Evolutionary conservation across 2,329 filamentous ascomycete genomes (phyloP).

Genomic region (Grosmannia serpens): DNA sequence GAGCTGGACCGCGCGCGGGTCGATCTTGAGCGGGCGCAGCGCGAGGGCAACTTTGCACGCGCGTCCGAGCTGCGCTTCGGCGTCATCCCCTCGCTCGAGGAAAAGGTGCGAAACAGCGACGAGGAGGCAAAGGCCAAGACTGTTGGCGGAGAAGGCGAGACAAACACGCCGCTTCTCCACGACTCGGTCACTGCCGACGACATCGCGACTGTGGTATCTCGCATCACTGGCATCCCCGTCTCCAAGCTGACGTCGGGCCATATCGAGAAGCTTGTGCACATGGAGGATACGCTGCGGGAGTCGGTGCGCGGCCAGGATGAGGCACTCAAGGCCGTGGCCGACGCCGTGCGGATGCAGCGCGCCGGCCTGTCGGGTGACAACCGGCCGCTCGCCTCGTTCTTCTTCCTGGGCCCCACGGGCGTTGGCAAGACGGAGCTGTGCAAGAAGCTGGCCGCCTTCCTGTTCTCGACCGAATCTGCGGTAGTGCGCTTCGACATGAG

Average conservation of each 20-base stretch:
- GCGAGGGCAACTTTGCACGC: constrained; percentile 76
- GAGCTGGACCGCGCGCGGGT: constrained; percentile 77
- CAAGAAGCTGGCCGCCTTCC: constrained; percentile 86
- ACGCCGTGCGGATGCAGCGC: constrained; percentile 87
- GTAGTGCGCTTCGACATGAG: constrained; percentile 96
- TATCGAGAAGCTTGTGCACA: constrained; percentile 86
- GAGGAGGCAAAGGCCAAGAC: constrained; percentile 22
- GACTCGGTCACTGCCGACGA: constrained; percentile 94
- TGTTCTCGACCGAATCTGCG: constrained; percentile 85
- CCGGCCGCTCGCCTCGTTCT: constrained; percentile 83
- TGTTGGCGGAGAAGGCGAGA: constrained; percentile 18
- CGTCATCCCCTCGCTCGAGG: constrained; percentile 70
- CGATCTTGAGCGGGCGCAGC: constrained; percentile 78
- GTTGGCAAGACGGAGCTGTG: constrained; percentile 96
- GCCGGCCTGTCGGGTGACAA: constrained; percentile 89
- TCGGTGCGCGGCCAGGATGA: constrained; percentile 90
- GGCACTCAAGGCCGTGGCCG: constrained; percentile 77
- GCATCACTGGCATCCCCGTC: constrained; percentile 85
- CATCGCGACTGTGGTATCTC: constrained; percentile 82
- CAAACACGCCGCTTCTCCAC: constrained; percentile 59
- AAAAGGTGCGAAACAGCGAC: constrained; percentile 67
- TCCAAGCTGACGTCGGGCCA: constrained; percentile 88
- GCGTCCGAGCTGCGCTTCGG: constrained; percentile 89
- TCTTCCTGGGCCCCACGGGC: constrained; percentile 94
- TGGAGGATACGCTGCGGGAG: constrained; percentile 80